Conservation (phyloP, 345 rosid species). For the Salix koriyanagi region DNA sequence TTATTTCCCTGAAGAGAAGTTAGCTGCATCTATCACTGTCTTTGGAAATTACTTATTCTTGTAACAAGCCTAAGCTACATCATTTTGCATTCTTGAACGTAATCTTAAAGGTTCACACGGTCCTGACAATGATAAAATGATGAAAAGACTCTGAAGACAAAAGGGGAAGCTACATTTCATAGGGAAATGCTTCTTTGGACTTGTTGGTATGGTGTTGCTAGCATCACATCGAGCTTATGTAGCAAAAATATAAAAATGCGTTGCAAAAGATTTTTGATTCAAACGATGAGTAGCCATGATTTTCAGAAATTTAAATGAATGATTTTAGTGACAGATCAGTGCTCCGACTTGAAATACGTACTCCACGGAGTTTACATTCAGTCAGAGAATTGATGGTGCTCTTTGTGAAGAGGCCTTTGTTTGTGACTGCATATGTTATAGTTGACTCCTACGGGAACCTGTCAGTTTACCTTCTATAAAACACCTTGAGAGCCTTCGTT, state of each 20-base stretch:
- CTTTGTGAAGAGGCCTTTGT: neutral
- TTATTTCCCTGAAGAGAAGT: neutral
- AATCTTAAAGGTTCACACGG: neutral
- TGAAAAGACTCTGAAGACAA: neutral
- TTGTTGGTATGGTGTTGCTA: neutral
- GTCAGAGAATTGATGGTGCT: neutral
- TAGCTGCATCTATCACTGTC: neutral
- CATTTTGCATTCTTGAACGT: neutral
- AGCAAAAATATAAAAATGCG: neutral
- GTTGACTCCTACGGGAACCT: neutral
- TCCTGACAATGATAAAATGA: neutral
- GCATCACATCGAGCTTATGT: neutral
- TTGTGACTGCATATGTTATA: neutral
- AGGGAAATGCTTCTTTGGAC: neutral
- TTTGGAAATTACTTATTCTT: neutral
- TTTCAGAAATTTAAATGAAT: neutral
- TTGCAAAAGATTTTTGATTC: neutral
- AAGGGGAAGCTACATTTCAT: conserved; percentile 4
- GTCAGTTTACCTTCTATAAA: neutral
- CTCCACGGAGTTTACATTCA: neutral
- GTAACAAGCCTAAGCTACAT: neutral
- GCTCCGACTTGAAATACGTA: neutral
- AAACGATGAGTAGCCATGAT: neutral
- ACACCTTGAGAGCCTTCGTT: neutral
- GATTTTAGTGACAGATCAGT: neutral